Conservation (phyloP, 768 basidiomycete genomes). For the Chiua virens region DNA sequence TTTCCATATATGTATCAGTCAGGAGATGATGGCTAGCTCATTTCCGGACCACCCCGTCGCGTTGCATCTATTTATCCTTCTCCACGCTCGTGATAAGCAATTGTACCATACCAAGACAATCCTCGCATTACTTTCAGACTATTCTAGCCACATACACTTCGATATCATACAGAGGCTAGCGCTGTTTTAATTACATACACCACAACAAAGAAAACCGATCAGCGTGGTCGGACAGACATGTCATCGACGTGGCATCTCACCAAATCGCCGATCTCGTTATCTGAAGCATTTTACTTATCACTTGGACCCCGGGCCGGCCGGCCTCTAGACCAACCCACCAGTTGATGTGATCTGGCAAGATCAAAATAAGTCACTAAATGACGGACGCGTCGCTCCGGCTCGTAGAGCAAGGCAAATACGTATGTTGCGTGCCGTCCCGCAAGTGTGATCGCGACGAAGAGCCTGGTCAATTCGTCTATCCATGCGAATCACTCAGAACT, state of each 20-base stretch:
- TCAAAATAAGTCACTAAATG: slow-evolving; percentile 37
- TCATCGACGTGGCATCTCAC: slow-evolving; percentile 6
- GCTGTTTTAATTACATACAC: too few species aligned
- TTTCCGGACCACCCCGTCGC: background rate
- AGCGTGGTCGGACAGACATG: background rate
- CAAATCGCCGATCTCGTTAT: slow-evolving; percentile 3
- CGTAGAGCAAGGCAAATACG: slow-evolving; percentile 4
- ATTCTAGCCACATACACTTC: background rate
- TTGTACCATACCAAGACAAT: slow-evolving; percentile 19
- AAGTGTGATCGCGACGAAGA: slow-evolving; percentile 29
- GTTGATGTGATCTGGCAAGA: slow-evolving; percentile 31
- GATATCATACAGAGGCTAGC: background rate
- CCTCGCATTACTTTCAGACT: background rate
- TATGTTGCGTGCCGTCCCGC: slow-evolving; percentile 7
- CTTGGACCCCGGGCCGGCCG: slow-evolving; percentile 11
- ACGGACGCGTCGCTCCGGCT: slow-evolving; percentile 34
- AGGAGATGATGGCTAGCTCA: background rate
- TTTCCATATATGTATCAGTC: background rate
- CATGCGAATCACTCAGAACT: slow-evolving; percentile 42
- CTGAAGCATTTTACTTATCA: slow-evolving; percentile 1
- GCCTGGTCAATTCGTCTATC: slow-evolving; percentile 34
- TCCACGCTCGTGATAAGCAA: slow-evolving; percentile 2
- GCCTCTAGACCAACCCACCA: slow-evolving; percentile 22
- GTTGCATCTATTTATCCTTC: slow-evolving; percentile 8
- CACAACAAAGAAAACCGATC: background rate